A percentile compares a stretch with the other conserved stretches of the same genome.
Evolutionary conservation across 2,329 filamentous ascomycete genomes (phyloP).

Genomic region (Coniosporium uncinatum): DNA sequence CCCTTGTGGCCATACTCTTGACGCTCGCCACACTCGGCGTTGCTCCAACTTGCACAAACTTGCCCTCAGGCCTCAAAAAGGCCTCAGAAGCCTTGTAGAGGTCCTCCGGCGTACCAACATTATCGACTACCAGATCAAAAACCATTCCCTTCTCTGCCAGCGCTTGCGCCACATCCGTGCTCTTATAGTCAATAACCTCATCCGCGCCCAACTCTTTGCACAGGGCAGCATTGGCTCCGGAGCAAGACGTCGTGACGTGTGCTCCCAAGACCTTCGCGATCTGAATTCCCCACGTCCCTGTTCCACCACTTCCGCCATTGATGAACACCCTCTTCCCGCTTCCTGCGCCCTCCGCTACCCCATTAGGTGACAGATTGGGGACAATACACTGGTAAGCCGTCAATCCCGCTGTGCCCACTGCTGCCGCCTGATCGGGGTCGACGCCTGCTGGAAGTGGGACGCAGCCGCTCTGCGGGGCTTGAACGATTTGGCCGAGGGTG

Average conservation of each 20-base stretch:
- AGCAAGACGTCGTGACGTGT: slow-evolving; percentile 54
- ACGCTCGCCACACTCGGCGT: slow-evolving; percentile 5
- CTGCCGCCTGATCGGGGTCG: slow-evolving; percentile 24
- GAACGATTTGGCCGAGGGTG: slow-evolving; percentile 27
- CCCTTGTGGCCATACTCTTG: slow-evolving; percentile 21
- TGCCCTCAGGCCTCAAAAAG: slow-evolving; percentile 42
- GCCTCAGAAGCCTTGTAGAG: slow-evolving; percentile 48
- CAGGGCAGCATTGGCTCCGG: slow-evolving; percentile 48
- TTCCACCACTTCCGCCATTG: slow-evolving; percentile 38
- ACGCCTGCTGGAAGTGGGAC: slow-evolving; percentile 18
- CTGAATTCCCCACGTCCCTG: slow-evolving; percentile 55
- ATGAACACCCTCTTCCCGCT: slow-evolving; percentile 11
- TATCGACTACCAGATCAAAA: slow-evolving; percentile 52
- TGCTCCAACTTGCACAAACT: slow-evolving; percentile 32
- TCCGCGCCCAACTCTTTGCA: slow-evolving; percentile 56
- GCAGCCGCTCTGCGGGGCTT: slow-evolving; percentile 14
- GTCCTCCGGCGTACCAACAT: slow-evolving; percentile 42
- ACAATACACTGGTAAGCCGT: slow-evolving; percentile 30
- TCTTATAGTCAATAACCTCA: slow-evolving; percentile 54
- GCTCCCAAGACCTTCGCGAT: slow-evolving; percentile 56
- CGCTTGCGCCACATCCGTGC: slow-evolving; percentile 33
- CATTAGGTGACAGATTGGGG: slow-evolving; percentile 12
- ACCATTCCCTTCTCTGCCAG: slow-evolving; percentile 41
- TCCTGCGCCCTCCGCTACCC: no score
- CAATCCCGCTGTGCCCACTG: slow-evolving; percentile 26